These are phyloP conservation scores for Lactarius sanguifluus DNA, from an alignment of 768 basidiomycete genomes.

Conservation along the genomic window DNA sequence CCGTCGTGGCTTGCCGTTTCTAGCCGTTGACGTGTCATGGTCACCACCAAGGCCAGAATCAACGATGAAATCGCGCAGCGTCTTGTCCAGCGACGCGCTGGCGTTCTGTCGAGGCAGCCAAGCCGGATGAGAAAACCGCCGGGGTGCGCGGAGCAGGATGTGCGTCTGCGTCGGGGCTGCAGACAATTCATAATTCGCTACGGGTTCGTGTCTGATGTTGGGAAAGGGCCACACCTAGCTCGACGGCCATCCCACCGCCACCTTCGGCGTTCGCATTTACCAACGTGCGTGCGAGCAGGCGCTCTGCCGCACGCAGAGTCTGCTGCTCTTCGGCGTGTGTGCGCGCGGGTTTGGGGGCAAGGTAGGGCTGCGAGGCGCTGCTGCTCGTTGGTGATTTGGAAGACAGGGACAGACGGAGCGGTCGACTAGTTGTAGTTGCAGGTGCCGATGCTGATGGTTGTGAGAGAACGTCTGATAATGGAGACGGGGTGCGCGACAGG, in stretches of 20 bases:
- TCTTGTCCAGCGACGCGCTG: slow-evolving; percentile 39
- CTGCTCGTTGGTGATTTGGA: slow-evolving; percentile 20
- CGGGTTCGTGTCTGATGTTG: neutral
- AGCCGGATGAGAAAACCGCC: slow-evolving; percentile 47
- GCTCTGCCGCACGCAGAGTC: slow-evolving; percentile 38
- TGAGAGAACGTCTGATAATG: slow-evolving; percentile 21
- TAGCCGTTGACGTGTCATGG: slow-evolving; percentile 2
- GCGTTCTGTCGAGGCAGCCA: slow-evolving; percentile 50
- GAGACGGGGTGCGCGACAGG: slow-evolving; percentile 35
- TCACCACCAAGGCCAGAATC: slow-evolving; percentile 28
- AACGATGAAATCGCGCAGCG: slow-evolving; percentile 40
- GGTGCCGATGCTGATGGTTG: slow-evolving; percentile 16
- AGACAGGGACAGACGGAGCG: slow-evolving; percentile 23
- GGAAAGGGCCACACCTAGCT: slow-evolving; percentile 38
- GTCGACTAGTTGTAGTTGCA: slow-evolving; percentile 21
- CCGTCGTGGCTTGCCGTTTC: slow-evolving; percentile 32
- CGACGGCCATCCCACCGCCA: slow-evolving; percentile 42
- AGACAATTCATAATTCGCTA: neutral
- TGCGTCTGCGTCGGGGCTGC: slow-evolving; percentile 52
- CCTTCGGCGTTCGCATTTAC: slow-evolving; percentile 46
- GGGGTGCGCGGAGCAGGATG: slow-evolving; percentile 47
- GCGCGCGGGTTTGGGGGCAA: slow-evolving; percentile 9
- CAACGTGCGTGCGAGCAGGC: slow-evolving; percentile 46
- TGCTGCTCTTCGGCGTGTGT: slow-evolving; percentile 40
- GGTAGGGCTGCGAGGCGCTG: slow-evolving; percentile 13